Percentiles rank a stretch among this genome's conserved stretches.
phyloP scores from a whole-genome alignment of 768 basidiomycete genomes.

The Agaricus subrufescens region DNA sequence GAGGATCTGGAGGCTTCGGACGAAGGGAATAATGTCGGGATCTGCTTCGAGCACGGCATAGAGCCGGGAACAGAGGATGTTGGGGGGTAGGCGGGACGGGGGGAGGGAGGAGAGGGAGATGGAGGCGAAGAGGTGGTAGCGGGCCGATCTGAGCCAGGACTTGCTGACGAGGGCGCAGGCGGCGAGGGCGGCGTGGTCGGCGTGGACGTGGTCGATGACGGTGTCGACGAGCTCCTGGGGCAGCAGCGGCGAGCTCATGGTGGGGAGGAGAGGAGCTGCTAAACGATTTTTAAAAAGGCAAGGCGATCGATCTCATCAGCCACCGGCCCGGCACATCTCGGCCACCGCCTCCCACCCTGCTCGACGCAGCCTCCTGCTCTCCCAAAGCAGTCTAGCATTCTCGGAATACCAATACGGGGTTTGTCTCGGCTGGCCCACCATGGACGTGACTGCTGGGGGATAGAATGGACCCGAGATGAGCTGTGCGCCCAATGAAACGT shows the following conservation, averaged over 20 bases:
- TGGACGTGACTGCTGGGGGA: no score
- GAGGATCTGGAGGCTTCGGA: slow-evolving; percentile 25
- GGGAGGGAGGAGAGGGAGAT: slow-evolving; percentile 30
- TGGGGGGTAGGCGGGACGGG: slow-evolving; percentile 20
- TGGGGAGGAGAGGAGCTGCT: background rate
- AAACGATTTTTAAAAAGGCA: background rate
- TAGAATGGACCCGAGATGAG: no score
- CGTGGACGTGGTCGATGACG: slow-evolving; percentile 40
- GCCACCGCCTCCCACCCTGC: background rate
- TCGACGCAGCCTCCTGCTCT: background rate
- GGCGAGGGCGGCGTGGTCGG: slow-evolving; percentile 25
- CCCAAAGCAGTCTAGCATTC: background rate
- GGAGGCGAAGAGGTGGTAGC: slow-evolving; percentile 36
- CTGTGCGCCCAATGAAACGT: no score
- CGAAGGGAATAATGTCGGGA: slow-evolving; percentile 27
- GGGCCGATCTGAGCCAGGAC: slow-evolving; percentile 34
- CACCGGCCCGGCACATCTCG: slow-evolving; percentile 12
- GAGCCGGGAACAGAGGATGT: slow-evolving; percentile 31
- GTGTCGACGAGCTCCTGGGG: slow-evolving; percentile 46
- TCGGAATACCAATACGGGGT: no score
- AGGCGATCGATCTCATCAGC: slow-evolving; percentile 27
- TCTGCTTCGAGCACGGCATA: slow-evolving; percentile 25
- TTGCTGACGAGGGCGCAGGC: slow-evolving; percentile 32
- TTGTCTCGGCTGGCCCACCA: no score
- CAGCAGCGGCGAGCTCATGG: slow-evolving; percentile 20